Percentiles rank a stretch among this genome's conserved stretches.
These are phyloP conservation scores for Irpex sp. DNA, from an alignment of 1,284 basidiomycete genomes.

Conservation along the genomic window DNA sequence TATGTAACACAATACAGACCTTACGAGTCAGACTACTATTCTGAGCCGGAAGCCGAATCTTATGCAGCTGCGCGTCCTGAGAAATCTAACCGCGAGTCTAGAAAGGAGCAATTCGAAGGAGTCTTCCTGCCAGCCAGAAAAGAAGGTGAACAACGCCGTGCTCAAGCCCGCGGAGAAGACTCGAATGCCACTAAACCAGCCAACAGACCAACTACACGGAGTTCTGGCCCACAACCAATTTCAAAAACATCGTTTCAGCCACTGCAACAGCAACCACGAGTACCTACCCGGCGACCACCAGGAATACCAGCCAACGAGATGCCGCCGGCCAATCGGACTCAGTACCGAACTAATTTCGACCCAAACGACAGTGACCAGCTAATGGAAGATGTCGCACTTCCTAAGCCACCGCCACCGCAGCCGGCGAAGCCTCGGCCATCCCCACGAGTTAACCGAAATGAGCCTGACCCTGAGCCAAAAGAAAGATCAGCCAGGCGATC, in stretches of 20 bases:
- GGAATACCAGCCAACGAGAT: background rate
- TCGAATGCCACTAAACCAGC: background rate
- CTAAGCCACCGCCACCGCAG: background rate
- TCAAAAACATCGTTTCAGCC: background rate
- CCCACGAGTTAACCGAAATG: background rate
- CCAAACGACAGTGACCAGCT: constrained; percentile 2
- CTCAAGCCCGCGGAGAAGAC: background rate
- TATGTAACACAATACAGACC: background rate
- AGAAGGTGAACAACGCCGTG: background rate
- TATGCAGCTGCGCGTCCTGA: background rate
- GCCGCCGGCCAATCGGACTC: background rate
- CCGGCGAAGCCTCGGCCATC: background rate
- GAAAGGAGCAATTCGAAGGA: constrained; percentile 2
- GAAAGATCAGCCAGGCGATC: background rate
- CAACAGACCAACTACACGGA: background rate
- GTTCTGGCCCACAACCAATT: background rate
- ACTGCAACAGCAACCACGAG: background rate
- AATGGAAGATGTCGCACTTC: constrained; percentile 4
- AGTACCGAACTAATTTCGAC: background rate
- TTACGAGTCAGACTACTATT: background rate
- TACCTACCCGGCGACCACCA: background rate
- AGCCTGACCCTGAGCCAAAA: background rate
- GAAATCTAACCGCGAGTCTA: background rate
- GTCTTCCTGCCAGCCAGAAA: background rate
- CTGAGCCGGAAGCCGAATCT: background rate